These are phyloP conservation scores for Paratinospora sagittata DNA, from an alignment of 164 flowering plant species.

Conservation along the genomic window DNA sequence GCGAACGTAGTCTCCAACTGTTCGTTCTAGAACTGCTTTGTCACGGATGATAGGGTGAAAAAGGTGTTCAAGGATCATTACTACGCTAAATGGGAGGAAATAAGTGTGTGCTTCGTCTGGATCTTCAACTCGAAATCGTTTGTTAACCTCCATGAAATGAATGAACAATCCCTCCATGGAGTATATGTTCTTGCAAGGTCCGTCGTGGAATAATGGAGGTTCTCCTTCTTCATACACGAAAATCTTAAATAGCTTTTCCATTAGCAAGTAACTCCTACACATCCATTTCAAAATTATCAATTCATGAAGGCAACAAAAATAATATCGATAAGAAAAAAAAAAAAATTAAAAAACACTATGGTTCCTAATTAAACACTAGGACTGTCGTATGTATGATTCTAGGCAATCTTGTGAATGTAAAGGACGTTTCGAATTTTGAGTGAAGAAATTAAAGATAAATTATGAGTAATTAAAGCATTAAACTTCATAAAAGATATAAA, in stretches of 20 bases:
- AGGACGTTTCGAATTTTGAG: too few species aligned
- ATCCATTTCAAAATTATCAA: neutral
- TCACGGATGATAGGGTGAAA: neutral
- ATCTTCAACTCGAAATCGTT: neutral
- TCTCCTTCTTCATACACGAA: constrained; percentile 66
- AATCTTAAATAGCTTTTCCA: constrained; percentile 50
- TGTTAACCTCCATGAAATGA: constrained; percentile 40
- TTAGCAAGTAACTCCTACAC: constrained; percentile 9
- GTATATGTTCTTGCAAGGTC: constrained; percentile 25
- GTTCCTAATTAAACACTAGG: too few species aligned
- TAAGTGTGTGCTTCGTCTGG: neutral
- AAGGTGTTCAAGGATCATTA: neutral
- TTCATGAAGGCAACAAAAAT: too few species aligned
- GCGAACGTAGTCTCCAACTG: neutral
- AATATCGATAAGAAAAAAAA: too few species aligned
- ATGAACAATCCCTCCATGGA: constrained; percentile 60
- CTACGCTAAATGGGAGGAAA: neutral
- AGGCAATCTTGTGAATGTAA: too few species aligned
- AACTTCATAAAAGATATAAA: too few species aligned
- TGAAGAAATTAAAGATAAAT: too few species aligned
- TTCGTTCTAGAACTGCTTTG: neutral
- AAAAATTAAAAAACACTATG: too few species aligned
- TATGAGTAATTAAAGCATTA: too few species aligned
- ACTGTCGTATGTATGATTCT: too few species aligned
- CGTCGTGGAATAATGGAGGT: constrained; percentile 50